Base-by-base conservation (phyloP, 176 grass and related monocot genomes). In the Otatea glauca region DNA sequence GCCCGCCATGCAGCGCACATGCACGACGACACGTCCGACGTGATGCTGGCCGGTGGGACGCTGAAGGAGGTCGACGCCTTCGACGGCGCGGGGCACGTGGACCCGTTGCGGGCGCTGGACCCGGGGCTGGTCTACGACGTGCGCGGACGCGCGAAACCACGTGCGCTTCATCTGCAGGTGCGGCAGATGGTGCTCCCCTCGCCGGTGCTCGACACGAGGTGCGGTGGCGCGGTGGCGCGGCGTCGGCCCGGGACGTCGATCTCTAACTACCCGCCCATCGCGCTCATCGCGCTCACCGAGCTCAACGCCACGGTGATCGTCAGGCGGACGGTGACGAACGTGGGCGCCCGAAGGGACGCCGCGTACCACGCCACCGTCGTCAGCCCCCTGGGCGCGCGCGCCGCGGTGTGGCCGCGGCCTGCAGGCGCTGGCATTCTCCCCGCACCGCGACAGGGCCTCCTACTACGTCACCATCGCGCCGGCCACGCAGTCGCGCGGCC, bases 191-290 rank as follows among this genome's bases (percentile, higher is more conserved):
- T 98, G 66, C 67, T 87, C 65, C 88, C 89, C 4, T 83, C 51
- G 2, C 70, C 93, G 44, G 16, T 59, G 76, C 48, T 95, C 21
- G 74, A 96, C 75, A 86, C 90, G 20, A 91, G 37, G 74, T 96
- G 96, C 78, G 37, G 20, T 42, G 51, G n/a, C 43, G 96, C 78
- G 37, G 20, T 42, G 51, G n/a, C 43, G 41, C 8, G 20, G 47
- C 41, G 18, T 20, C 24, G 42, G 11, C 6, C 34, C 80, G 50
- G 6, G 82, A 74, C 13, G 15, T 35, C 8, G 89, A 92, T 67
- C 88, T 96, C 17, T n/a, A 99, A 99, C 84, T 96, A 99, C 78
- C 93, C 93, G 2, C 91, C 93, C n/a, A n/a, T n/a, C n/a, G n/a
- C n/a, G n/a, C n/a, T n/a, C 20, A 91, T 99, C 81, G 76, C 77